A percentile compares a stretch with the other conserved stretches of the same genome.
Conservation (phyloP, 106 monocot genomes). For the Dendrobium chrysotoxum region DNA sequence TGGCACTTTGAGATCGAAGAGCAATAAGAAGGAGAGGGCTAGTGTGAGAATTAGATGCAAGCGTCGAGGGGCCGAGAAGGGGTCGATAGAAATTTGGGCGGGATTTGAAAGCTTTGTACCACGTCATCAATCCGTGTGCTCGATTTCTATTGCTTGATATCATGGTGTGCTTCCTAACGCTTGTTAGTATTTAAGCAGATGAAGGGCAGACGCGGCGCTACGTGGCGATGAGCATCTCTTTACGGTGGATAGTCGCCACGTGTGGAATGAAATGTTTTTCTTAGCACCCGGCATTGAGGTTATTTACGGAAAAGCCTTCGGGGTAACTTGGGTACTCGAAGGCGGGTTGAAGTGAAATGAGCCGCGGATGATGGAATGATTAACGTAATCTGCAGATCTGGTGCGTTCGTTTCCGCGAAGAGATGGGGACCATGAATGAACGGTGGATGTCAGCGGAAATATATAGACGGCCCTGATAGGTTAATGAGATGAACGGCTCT, state of each 20-base stretch:
- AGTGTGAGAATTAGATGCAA: background rate
- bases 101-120: conserved; percentile 2
- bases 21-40: conserved; percentile 4
- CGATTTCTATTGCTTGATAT: background rate
- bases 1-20: background rate
- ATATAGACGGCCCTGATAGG: background rate
- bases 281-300: background rate
- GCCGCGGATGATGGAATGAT: background rate
- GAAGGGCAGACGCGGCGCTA: background rate
- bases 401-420: background rate
- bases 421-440: background rate
- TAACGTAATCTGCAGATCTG: background rate
- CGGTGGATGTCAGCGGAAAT: background rate
- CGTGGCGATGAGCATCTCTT: background rate
- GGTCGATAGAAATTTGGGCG: conserved; percentile 8
- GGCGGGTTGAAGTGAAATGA: background rate
- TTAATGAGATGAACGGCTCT: background rate
- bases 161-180: background rate
- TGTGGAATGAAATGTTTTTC: background rate
- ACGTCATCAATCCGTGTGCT: conserved; percentile 9
- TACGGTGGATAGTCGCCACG: background rate
- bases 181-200: background rate
- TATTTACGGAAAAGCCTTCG: conserved; percentile 3
- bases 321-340: conserved; percentile 6
- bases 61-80: background rate